Percentiles rank a stretch among this genome's conserved stretches.
These are phyloP conservation scores for Blastobotrys buckinghamii DNA, from an alignment of 1,139 yeast species.

Conservation along the genomic window DNA sequence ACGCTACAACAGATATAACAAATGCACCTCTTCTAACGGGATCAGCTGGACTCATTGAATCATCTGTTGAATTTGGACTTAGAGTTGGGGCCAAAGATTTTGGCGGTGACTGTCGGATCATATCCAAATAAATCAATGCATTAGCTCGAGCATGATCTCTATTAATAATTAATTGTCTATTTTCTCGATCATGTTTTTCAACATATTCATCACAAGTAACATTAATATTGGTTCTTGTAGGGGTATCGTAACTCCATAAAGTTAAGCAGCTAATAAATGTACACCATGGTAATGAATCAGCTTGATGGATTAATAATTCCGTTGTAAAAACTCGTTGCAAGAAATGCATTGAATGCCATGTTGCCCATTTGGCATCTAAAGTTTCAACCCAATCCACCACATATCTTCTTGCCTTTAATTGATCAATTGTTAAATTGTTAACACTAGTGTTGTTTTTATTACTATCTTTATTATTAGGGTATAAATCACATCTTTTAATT, in stretches of 20 bases:
- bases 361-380: slow-evolving; percentile 26
- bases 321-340: slow-evolving; percentile 22
- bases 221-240: background rate
- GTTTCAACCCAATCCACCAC: slow-evolving; percentile 24
- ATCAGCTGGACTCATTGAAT: slow-evolving; percentile 4
- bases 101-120: slow-evolving; percentile 17
- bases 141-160: slow-evolving; percentile 11
- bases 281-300: slow-evolving; percentile 28
- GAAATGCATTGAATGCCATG: slow-evolving; percentile 29
- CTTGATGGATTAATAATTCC: slow-evolving; percentile 22
- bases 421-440: slow-evolving; percentile 1
- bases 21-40: slow-evolving; percentile 10
- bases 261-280: slow-evolving; percentile 24
- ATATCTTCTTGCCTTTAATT: slow-evolving; percentile 16
- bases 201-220: slow-evolving; percentile 4
- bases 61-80: slow-evolving; percentile 7
- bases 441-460: background rate
- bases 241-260: slow-evolving; percentile 26
- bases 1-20: slow-evolving; percentile 14
- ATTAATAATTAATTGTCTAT: slow-evolving; percentile 6
- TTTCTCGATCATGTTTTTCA: background rate
- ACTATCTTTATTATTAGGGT: background rate
- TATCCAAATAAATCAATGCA: slow-evolving; percentile 17
- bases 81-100: slow-evolving; percentile 11
- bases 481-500: slow-evolving; percentile 8